phyloP scores from a whole-genome alignment of 2,329 filamentous ascomycete genomes.

The Cladosporium sp. region DNA sequence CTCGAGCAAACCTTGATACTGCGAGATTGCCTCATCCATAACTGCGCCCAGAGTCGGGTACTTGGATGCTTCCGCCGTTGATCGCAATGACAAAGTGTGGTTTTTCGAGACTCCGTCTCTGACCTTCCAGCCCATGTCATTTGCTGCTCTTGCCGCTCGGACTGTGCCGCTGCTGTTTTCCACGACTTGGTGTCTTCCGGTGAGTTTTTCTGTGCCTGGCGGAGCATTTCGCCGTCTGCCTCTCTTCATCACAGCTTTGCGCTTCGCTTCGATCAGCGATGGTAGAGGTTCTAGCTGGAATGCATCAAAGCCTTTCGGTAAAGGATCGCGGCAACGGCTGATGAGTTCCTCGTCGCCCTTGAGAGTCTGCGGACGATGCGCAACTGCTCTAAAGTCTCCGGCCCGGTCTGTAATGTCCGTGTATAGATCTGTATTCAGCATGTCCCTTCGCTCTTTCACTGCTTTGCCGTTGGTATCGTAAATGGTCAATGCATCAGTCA shows the following conservation, averaged over 20 bases:
- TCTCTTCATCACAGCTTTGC: slow-evolving; percentile 27
- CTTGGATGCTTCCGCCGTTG: slow-evolving; percentile 56
- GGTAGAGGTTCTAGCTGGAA: slow-evolving; percentile 31
- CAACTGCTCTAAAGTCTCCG: slow-evolving; percentile 82
- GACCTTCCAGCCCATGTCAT: slow-evolving; percentile 77
- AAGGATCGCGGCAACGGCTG: slow-evolving; percentile 74
- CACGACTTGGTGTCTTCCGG: slow-evolving; percentile 68
- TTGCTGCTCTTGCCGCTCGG: slow-evolving; percentile 72
- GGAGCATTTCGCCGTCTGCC: slow-evolving; percentile 44
- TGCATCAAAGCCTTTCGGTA: slow-evolving; percentile 25
- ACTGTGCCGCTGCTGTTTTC: slow-evolving; percentile 64
- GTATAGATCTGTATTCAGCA: slow-evolving; percentile 83
- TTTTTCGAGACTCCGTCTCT: slow-evolving; percentile 58
- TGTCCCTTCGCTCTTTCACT: slow-evolving; percentile 74
- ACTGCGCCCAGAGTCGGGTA: slow-evolving; percentile 81
- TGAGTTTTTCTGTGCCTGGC: slow-evolving; percentile 55
- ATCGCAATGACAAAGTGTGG: slow-evolving; percentile 59
- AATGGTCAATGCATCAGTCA: slow-evolving; percentile 77
- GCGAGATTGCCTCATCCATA: slow-evolving; percentile 83
- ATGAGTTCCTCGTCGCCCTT: slow-evolving; percentile 81
- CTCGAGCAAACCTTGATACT: slow-evolving; percentile 80
- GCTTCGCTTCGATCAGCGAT: slow-evolving; percentile 23
- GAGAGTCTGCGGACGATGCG: slow-evolving; percentile 64
- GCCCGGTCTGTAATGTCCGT: slow-evolving; percentile 92
- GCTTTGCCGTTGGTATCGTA: slow-evolving; percentile 78